A percentile compares a stretch with the other conserved stretches of the same genome.
These are phyloP conservation scores for Scutellaria galericulata DNA, from an alignment of 257 asterid species.

Conservation along the genomic window DNA sequence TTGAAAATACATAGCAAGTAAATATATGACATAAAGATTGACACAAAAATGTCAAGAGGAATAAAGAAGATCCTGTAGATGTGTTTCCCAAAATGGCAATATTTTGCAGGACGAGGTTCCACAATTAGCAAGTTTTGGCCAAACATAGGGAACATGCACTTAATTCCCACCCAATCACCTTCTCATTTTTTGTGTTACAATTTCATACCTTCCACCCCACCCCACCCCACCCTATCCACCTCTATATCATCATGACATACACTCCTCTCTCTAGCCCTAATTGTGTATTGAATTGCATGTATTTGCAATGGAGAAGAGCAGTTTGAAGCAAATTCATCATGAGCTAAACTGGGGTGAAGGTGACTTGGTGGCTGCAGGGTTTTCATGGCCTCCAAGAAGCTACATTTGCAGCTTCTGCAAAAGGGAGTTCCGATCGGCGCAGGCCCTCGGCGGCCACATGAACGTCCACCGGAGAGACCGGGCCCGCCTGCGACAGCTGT, in stretches of 20 bases:
- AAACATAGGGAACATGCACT: conserved; percentile 67
- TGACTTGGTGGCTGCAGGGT: conserved; percentile 58
- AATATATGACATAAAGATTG: conserved; percentile 46
- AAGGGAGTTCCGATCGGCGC: conserved; percentile 93
- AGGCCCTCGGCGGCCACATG: conserved; percentile 98
- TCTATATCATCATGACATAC: conserved; percentile 31
- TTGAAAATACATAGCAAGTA: background rate
- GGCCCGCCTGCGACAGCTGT: conserved; percentile 60
- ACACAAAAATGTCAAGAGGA: conserved; percentile 54
- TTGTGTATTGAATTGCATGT: background rate
- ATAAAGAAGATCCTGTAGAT: conserved; percentile 62
- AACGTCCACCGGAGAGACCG: conserved; percentile 90
- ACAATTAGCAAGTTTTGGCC: conserved; percentile 55
- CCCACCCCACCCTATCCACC: conserved; percentile 22
- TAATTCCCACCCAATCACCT: conserved; percentile 57
- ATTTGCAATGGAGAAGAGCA: conserved; percentile 35
- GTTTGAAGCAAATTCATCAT: conserved; percentile 43
- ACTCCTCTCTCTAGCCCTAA: background rate
- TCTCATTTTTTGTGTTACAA: conserved; percentile 41
- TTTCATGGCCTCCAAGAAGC: conserved; percentile 88
- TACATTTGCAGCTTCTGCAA: conserved; percentile 88
- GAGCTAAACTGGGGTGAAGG: conserved; percentile 40
- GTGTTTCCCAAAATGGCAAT: conserved; percentile 55
- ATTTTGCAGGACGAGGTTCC: conserved; percentile 61
- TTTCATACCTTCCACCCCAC: conserved; percentile 43